These are phyloP conservation scores for Poteriospumella lacustris DNA, from an alignment of 108 stramenopile genomes.

Conservation along the genomic window DNA sequence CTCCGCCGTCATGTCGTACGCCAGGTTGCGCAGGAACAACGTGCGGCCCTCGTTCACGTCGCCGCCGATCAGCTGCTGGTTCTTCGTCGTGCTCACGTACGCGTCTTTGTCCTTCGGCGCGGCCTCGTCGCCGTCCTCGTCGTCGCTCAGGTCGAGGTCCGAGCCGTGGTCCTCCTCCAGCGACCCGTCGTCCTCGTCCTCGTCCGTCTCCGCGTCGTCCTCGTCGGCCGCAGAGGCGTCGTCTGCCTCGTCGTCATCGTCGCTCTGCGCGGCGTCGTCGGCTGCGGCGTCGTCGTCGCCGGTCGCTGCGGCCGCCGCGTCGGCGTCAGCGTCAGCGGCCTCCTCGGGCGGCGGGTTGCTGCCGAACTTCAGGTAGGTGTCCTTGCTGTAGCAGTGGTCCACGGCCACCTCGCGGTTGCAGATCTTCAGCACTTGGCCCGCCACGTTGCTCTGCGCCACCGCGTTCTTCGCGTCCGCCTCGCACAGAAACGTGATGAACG, in stretches of 20 bases:
- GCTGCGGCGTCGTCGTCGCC: conserved; percentile 38
- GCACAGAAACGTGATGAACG: conserved; percentile 79
- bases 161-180: conserved; percentile 33
- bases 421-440: conserved; percentile 51
- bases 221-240: conserved; percentile 40
- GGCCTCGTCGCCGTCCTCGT: conserved; percentile 12
- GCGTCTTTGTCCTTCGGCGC: neutral
- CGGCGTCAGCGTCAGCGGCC: neutral
- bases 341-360: conserved; percentile 35
- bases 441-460: conserved; percentile 51
- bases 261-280: conserved; percentile 33
- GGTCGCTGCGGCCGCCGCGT: conserved; percentile 31
- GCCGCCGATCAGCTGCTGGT: neutral
- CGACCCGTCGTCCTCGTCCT: conserved; percentile 19
- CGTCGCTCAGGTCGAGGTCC: conserved; percentile 33
- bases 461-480: conserved; percentile 62
- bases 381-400: conserved; percentile 69
- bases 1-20: conserved; percentile 82
- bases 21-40: conserved; percentile 85
- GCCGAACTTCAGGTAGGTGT: conserved; percentile 57
- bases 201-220: conserved; percentile 46
- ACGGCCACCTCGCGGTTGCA: conserved; percentile 74
- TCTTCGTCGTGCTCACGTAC: neutral
- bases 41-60: conserved; percentile 58
- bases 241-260: conserved; percentile 36